Base-by-base conservation (phyloP, 2,329 filamentous ascomycete genomes). In the Colletotrichum caudatum region DNA sequence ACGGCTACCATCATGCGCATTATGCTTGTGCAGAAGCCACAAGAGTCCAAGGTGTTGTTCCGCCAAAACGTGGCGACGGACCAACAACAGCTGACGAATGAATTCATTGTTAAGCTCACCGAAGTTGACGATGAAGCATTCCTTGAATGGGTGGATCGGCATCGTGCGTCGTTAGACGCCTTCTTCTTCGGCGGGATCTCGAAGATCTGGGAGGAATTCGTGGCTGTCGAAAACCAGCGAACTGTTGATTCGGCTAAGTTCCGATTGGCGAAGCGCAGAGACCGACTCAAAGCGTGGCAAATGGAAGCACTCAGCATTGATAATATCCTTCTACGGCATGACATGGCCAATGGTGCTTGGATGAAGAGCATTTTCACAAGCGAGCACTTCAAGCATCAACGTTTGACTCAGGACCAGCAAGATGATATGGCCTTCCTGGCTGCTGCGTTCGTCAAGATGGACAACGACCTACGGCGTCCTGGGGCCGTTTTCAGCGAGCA, bases 281-380 rank as follows among this genome's bases (percentile, higher is more conserved):
- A 98, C 23, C 94, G 89, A 75, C 85, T 99, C 6, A 93, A 90
- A 78, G 87, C 90, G 69, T 98, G 95, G 95, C 89, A 93, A 53
- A 81, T 86, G 2, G 92, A 95, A 74, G 90, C 91, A 62, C 81
- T 89, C 5, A 87, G 87, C 29, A 88, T 88, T 12, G 93, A 97
- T 23, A 93, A 92, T 74, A 85, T 92, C 20, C 88, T 95, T 69
- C 86, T 92, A 65, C 91, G 91, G n/a, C 95, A 98, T 77, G 94
- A 97, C 76, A 90, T 93, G 74, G 93, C 94, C 0, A 95, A 96
- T 67, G 92, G 90, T 51, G 92, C 95, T 71, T 99, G 95, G 96
- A 93, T 95, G 84, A 94, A 95, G 76, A 98, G 97, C 76, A 97
- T 99, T 51, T 96, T 95, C 80, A 91, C 92, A 60, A 94, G 95